Evolutionary conservation across 2,329 filamentous ascomycete species (phyloP), one percentile per base, ranked within the genome.

Genomic region (Xylariaceae sp.): DNA sequence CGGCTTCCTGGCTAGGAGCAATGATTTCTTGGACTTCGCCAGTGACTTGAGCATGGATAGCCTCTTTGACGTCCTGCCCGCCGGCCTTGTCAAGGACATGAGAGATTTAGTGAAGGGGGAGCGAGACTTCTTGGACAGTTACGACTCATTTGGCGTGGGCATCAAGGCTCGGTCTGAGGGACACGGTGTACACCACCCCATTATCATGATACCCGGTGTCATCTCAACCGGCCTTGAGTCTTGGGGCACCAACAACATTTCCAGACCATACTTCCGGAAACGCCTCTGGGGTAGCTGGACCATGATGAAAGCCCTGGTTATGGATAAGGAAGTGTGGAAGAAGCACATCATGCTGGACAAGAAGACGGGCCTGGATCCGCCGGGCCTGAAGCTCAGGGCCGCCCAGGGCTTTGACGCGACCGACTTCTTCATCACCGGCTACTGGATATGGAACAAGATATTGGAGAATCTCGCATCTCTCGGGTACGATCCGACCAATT

Each of bases 381-480:
- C 88, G 0, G 79, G 80, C 10, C 77, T 96, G 50, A 96, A 96
- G 64, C 64, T 98, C 14, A 78, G 92, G 23, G 87, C 92, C 7
- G 89, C 92, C 0, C 92, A 96, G 57, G 92, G 92, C 2, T 98
- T 98, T 50, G 92, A 98, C 59, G 92, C 92, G 3, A 89, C 92
- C 9, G 92, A 98, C 61, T 98, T 98, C 65, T 92, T 93, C 60
- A 82, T 83, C 41, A 83, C 79, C 0, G 79, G 78, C 8, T 98
- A 98, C 62, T 98, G 92, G 92, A 96, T 98, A 40, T 95, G 89
- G 89, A 95, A 86, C 63, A 96, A 96, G 63, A 95, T 98, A 40
- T 70, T 98, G 31, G 92, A 98, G 62, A 98, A 98, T 52, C 68
- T 98, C 32, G 92, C 92, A 0, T 92, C 88, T 0, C 83, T 98